Base-by-base conservation (phyloP, 139 green algal genomes). In the Penium margaritaceum region DNA sequence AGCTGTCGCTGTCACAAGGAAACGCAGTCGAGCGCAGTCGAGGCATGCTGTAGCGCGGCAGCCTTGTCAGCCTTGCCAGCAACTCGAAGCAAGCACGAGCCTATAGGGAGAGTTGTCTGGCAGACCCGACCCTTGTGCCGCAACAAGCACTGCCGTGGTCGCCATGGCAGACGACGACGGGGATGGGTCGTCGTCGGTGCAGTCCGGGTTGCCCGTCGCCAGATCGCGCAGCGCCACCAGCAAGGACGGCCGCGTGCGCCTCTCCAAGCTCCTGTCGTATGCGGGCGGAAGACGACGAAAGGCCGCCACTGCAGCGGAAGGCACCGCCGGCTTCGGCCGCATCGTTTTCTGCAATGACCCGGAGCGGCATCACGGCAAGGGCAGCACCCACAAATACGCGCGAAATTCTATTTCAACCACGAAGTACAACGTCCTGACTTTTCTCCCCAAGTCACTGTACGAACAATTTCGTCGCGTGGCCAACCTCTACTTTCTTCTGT, bases 401-500 rank as follows among this genome's bases (percentile, higher is more conserved):
- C 35, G 41, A 72, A 91, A 91, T 77, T 47, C 53, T 0, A 86
- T 93, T 24, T 72, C 74, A 2, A 95, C 89, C 5, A 75, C 80
- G 37, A 94, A 94, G 79, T 95, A 95, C 77, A 91, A 85, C 54
- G 5, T 89, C 9, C 7, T 88, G 63, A 90, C 87, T 30, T 95
- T 95, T 74, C 63, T 95, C 3, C 89, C 89, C 1, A 81, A 87
- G 39, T 86, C 85, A 36, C 73, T 95, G 37, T 89, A 88, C 39
- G 87, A 94, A 60, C 91, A 90, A 79, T 91, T 90, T 69, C 84
- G 78, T 12, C 75, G 89, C 17, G 81, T 89, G 3, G 90, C 89
- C 39, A 93, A 95, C 84, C 68, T 92, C 15, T 95, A 95, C 81
- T 94, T 95, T 74, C 67, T 90, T 5, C 67, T 89, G 33, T 57